Base-by-base conservation (phyloP, 2,329 filamentous ascomycete genomes). In the Chaetomium sp. region DNA sequence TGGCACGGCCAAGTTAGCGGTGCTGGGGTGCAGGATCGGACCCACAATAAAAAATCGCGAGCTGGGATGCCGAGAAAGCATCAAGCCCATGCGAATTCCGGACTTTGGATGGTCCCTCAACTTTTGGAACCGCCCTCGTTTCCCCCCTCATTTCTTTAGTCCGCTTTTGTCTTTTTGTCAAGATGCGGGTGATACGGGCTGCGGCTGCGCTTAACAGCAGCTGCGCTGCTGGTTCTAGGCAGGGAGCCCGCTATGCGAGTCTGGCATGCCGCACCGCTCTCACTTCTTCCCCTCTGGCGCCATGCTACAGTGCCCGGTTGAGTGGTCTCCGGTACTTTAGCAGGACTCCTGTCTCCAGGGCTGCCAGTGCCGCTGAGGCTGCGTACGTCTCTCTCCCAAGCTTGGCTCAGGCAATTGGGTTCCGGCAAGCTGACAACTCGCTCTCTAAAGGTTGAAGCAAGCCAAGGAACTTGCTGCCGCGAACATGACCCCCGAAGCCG, bases 401-500 rank as follows among this genome's bases (percentile, higher is more conserved):
- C 47, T 25, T 33, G 23, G 27, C 27, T 21, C 10, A 2, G 21
- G 10, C 21, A 13, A 59, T 42, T 62, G 23, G 29, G 25, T 21
- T 9, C 1, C 12, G 33, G 1, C n/a, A 45, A 49, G 56, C 63
- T 65, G 53, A 68, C 60, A 8, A 9, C 10, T 42, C 59, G 16
- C 16, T 42, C 59, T n/a, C 8, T 35, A 49, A 63, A 81, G 79
- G 35, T 74, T 87, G 67, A 82, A 79, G 70, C 82, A 84, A 67
- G 82, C 84, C 8, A 82, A 85, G 69, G 81, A 85, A 58, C 82
- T 83, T 63, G 79, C 82, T 45, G 76, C 79, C 5, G 77, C 78
- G 23, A 78, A 77, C 68, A 78, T 86, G 68, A 85, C 84, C 4
- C 78, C 82, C 70, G 85, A 87, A 70, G 80, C 80, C 64, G 83